Evolutionary conservation across 2,329 filamentous ascomycete genomes (phyloP), one percentile per base, ranked within the genome.

Genomic region (Basipetospora chlamydospora): DNA sequence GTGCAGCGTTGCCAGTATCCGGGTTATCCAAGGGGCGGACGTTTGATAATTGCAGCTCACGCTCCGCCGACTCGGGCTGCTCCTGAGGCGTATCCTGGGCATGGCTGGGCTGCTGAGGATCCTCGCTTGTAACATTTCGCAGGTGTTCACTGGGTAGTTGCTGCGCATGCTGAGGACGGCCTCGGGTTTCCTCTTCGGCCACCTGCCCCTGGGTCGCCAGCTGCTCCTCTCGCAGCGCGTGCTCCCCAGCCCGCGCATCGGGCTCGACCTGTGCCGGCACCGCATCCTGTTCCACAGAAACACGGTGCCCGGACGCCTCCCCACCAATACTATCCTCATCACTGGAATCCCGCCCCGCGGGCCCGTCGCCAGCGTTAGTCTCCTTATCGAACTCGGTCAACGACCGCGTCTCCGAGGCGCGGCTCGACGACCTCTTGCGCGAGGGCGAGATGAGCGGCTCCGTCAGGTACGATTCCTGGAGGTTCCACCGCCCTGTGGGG

Each of bases 401-500:
- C 9, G 28, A 33, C 2, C 13, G 29, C 7, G 23, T n/a, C n/a
- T 32, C 23, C 17, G 37, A 39, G 15, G 37, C 25, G 6, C 25
- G 8, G 26, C 37, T 39, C 8, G 54, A 55, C 5, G 51, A 43
- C 9, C 55, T 53, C 30, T 57, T 54, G 15, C 55, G 54, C 22
- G 56, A 54, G 3, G 56, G 49, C 4, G 54, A 47, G 13, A 61
- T 52, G 6, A 73, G 55, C 18, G 70, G 70, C 42, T 68, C 61
- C 1, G 61, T 52, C 25, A 74, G 53, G 40, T 67, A 60, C 8
- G 70, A 73, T 50, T 72, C 67, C 42, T 73, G 60, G 5, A 69
- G 50, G 34, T 63, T 67, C 69, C 70, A 74, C 13, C 57, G 56
- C 0, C 60, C 62, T n/a, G 55, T 51, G 1, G 59, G 60, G 18